Percentiles rank a stretch among this genome's conserved stretches.
phyloP scores from a whole-genome alignment of 805 yeast genomes.

The Schwanniomyces sp. region DNA sequence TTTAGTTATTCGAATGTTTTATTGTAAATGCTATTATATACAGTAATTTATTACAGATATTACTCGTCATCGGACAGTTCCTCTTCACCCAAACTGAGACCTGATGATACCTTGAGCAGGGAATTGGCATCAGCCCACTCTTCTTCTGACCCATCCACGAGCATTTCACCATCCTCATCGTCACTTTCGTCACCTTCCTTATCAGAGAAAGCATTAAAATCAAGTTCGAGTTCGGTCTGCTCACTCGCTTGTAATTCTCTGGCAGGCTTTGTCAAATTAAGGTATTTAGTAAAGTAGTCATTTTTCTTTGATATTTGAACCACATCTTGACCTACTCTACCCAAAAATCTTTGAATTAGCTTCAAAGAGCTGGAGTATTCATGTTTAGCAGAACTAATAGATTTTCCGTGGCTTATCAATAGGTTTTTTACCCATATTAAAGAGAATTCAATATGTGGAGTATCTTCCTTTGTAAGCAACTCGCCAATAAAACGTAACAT shows the following conservation, averaged over 20 bases:
- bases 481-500: conserved; percentile 69
- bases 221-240: conserved; percentile 21
- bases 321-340: conserved; percentile 74
- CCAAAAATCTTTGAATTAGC: conserved; percentile 72
- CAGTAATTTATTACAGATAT: not conserved
- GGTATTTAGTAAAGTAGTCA: conserved; percentile 53
- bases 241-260: conserved; percentile 11
- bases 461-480: conserved; percentile 51
- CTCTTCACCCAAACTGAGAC: conserved; percentile 9
- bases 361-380: conserved; percentile 65
- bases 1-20: not conserved
- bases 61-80: conserved; percentile 7
- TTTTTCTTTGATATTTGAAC: conserved; percentile 53
- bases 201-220: conserved; percentile 17
- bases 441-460: conserved; percentile 83
- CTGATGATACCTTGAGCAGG: conserved; percentile 9
- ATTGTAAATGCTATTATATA: not conserved
- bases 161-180: conserved; percentile 30
- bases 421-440: conserved; percentile 76
- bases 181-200: conserved; percentile 18
- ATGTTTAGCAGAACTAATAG: conserved; percentile 60
- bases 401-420: conserved; percentile 73
- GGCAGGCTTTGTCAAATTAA: conserved; percentile 29
- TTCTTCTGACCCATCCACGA: conserved; percentile 26
- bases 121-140: conserved; percentile 29